Evolutionary conservation across 192 early-diverging fungal species (phyloP), one percentile per base, ranked within the genome.

Genomic region (Funneliformis mosseae): DNA sequence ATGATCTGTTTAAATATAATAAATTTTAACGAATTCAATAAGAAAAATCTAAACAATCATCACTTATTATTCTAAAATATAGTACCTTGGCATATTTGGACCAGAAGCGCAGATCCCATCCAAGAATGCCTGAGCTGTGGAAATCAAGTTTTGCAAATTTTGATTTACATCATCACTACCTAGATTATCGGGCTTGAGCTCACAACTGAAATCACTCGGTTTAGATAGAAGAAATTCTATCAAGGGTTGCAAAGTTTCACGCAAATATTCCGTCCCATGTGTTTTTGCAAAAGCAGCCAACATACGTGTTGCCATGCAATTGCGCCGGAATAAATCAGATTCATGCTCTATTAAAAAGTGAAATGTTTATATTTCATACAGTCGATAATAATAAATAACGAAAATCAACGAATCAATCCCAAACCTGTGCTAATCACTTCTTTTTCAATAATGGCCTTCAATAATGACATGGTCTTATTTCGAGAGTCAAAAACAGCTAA

Each of bases 261-360:
- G 89, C 23, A 99, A 87, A 67, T 96, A 99, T 27, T 93, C 94
- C 4, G 88, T 83, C 25, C 96, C 95, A 43, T 96, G 86, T 33
- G 87, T 85, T 82, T 95, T 95, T 55, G 95, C 95, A 81, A 92
- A 97, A 27, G 92, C 90, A 7, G 93, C 93, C 74, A 98, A 85
- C 18, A 99, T 84, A 21, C 96, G 88, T 0, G 97, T 98, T 5
- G 96, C 93, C 84, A 99, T 92, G 70, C 94, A 94, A 84, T 97
- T 98, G 81, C 95, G 88, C 25, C 97, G 89, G 89, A 99, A 97
- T 39, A 99, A 83, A 81, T 96, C 94, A 3, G 95, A 88, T 27
- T 95, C 92, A 64, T 85, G 86, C 70, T 70, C 78, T 79, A 71
- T 4, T 8, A 25, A 23, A 33, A 48, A 21, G 27, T 1, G 9